These are phyloP conservation scores for Myriangium duriaei DNA, from an alignment of 2,329 filamentous ascomycete species.

Conservation along the genomic window DNA sequence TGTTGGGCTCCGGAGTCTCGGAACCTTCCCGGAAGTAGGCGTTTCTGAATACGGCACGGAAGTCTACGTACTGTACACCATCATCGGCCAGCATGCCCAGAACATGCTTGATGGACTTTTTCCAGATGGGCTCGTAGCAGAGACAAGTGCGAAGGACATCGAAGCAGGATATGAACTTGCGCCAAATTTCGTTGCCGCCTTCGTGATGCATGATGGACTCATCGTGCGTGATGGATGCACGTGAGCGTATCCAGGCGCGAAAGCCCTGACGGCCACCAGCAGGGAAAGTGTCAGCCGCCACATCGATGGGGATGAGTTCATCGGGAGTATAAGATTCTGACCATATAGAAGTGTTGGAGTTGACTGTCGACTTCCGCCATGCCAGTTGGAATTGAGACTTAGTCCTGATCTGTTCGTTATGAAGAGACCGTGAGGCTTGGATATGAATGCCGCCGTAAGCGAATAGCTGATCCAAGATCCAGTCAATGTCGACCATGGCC, in stretches of 20 bases:
- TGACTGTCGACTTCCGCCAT: conserved; percentile 37
- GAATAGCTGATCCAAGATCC: conserved; percentile 60
- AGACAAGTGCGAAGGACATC: conserved; percentile 60
- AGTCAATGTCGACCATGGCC: conserved; percentile 82
- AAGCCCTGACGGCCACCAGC: conserved; percentile 60
- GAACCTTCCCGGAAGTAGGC: conserved; percentile 54
- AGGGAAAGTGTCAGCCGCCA: conserved; percentile 63
- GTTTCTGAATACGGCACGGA: conserved; percentile 62
- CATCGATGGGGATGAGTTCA: conserved; percentile 44
- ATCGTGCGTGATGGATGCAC: conserved; percentile 57
- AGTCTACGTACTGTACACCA: conserved; percentile 72
- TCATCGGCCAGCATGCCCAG: conserved; percentile 63
- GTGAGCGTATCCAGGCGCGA: conserved; percentile 59
- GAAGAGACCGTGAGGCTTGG: conserved; percentile 44
- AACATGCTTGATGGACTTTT: conserved; percentile 59
- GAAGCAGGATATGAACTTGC: conserved; percentile 72
- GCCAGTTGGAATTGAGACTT: conserved; percentile 47
- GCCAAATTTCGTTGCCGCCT: conserved; percentile 73
- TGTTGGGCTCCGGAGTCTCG: conserved; percentile 55
- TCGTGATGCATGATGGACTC: conserved; percentile 72
- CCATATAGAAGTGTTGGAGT: conserved; percentile 49
- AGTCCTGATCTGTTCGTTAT: conserved; percentile 40
- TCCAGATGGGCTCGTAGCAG: conserved; percentile 83
- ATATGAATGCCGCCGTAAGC: conserved; percentile 64
- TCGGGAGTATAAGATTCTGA: conserved; percentile 46